Evolutionary conservation across 2,329 filamentous ascomycete species (phyloP), one percentile per base, ranked within the genome.

Genomic region (Calonectria fujianensis): DNA sequence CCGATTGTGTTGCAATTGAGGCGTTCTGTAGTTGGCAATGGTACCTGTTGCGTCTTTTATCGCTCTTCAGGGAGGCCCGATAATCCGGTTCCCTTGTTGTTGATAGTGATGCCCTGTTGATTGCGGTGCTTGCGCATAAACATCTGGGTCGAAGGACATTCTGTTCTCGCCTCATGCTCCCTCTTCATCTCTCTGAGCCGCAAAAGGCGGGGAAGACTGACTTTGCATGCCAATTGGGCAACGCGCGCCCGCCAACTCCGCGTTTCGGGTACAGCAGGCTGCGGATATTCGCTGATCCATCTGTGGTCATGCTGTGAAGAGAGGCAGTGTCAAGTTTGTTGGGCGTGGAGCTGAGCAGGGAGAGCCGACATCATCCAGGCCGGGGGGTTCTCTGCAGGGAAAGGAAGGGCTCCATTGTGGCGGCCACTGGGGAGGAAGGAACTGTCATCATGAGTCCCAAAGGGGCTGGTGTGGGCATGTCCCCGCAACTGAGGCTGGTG

Each of bases 261-360:
- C 45, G 72, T 74, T 74, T 70, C 72, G 72, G 72, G 61, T 52
- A 65, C 32, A 54, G 63, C 72, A 68, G 72, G 72, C 67, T 65
- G 57, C 27, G 52, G 66, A 51, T 68, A 52, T 31, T 41, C 37
- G 54, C 35, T 64, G 59, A 67, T 74, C 67, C 51, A 31, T 45
- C 37, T 57, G 48, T 57, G 48, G 57, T 64, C 57, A 69, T 50
- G 65, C 63, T 57, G 48, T 59, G 41, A 37, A 39, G 18, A 63
- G 69, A 70, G 72, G 72, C 72, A 74, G 51, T 70, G 61, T 52
- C 72, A 59, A 45, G 72, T 74, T 74, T 74, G 72, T 74, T 74
- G 72, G 63, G 67, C 72, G 67, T 70, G 67, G 67, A 70, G 61
- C 67, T 70, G 51, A 66, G 48, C 63, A 61, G 63, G 41, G 63